Evolutionary conservation across 2,329 filamentous ascomycete species (phyloP).

Genomic region (Alternaria sp.): DNA sequence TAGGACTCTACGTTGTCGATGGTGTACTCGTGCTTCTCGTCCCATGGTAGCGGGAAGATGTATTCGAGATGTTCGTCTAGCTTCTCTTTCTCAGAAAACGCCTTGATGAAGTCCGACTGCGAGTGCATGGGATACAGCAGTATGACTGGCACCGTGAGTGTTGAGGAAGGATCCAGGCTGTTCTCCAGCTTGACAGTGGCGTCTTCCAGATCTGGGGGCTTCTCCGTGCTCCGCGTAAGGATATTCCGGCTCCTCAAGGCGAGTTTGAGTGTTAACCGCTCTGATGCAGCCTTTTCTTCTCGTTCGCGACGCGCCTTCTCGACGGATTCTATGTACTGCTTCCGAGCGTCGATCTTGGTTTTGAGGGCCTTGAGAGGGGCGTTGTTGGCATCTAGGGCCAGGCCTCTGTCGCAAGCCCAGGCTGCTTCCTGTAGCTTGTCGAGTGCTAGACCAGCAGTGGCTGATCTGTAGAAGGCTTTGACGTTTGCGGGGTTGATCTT

Average conservation of each 20-base stretch:
- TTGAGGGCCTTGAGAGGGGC: conserved; percentile 67
- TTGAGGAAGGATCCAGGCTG: conserved; percentile 73
- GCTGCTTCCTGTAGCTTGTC: conserved; percentile 80
- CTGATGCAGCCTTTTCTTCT: conserved; percentile 60
- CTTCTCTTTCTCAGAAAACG: conserved; percentile 77
- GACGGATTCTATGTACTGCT: conserved; percentile 62
- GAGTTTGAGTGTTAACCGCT: conserved; percentile 59
- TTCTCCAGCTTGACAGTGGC: conserved; percentile 74
- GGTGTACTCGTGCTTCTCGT: conserved; percentile 70
- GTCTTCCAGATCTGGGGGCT: conserved; percentile 88
- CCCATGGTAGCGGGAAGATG: conserved; percentile 90
- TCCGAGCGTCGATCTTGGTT: conserved; percentile 67
- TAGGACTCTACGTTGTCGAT: conserved; percentile 77
- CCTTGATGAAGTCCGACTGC: conserved; percentile 90
- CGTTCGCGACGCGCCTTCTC: conserved; percentile 64
- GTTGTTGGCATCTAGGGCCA: conserved; percentile 75
- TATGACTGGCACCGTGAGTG: conserved; percentile 77
- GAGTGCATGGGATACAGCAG: conserved; percentile 83
- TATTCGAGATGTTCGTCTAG: conserved; percentile 81
- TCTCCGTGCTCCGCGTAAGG: conserved; percentile 67
- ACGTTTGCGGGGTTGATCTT: conserved; percentile 79
- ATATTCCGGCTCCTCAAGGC: conserved; percentile 74
- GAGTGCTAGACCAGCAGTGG: conserved; percentile 77
- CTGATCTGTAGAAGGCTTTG: conserved; percentile 90
- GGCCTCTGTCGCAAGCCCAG: conserved; percentile 76